Conservation (phyloP, 2,329 filamentous ascomycete species). For the Phyllosticta paracitricarpa region DNA sequence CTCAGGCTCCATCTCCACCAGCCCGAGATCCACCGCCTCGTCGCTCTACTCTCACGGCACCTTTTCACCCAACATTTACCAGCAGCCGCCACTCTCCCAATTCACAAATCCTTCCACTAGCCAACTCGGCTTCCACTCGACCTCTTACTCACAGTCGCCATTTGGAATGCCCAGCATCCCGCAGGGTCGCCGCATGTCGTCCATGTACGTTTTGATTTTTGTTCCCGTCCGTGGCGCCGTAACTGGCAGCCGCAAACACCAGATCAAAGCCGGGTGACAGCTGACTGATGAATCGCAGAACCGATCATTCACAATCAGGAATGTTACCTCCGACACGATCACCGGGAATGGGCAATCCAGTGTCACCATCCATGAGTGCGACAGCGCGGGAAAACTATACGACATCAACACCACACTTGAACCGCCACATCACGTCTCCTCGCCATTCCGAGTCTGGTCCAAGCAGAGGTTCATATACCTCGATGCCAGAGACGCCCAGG, state of each 20-base stretch:
- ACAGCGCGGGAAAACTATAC: constrained; percentile 37
- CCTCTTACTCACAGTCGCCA: constrained; percentile 25
- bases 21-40: constrained; percentile 41
- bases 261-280: constrained; percentile 24
- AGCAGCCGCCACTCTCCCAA: constrained; percentile 21
- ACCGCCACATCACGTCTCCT: constrained; percentile 26
- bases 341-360: constrained; percentile 31
- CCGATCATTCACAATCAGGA: constrained; percentile 37
- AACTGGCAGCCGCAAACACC: constrained; percentile 1
- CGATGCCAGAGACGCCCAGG: constrained; percentile 20
- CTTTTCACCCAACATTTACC: constrained; percentile 27
- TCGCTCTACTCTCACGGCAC: constrained; percentile 30
- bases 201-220: constrained; percentile 31
- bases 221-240: constrained; percentile 4
- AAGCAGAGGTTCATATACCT: constrained; percentile 2
- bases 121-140: constrained; percentile 22
- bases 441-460: constrained; percentile 19
- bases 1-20: constrained; percentile 44
- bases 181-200: constrained; percentile 25
- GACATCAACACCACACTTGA: constrained; percentile 28
- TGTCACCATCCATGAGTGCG: constrained; percentile 30
- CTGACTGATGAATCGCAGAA: constrained; percentile 29
- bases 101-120: constrained; percentile 24
- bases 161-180: constrained; percentile 19
- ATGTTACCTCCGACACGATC: constrained; percentile 37